phyloP scores from a whole-genome alignment of 2,329 filamentous ascomycete genomes.

The Penicillium verrucosum region DNA sequence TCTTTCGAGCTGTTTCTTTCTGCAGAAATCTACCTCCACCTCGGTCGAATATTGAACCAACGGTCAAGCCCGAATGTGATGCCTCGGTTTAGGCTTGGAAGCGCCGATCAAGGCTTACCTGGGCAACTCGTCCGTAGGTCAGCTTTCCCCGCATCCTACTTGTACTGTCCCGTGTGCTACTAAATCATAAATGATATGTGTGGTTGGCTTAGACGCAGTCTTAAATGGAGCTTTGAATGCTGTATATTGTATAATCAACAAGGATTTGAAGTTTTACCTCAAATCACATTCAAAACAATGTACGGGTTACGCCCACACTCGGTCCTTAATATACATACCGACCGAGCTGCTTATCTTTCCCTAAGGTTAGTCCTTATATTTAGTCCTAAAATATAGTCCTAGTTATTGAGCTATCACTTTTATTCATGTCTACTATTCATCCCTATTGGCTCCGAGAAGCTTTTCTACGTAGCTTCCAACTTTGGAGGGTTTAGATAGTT shows the following conservation, averaged over 20 bases:
- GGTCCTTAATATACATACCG: background rate
- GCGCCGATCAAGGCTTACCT: background rate
- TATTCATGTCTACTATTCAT: background rate
- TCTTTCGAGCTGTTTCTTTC: background rate
- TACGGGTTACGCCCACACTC: background rate
- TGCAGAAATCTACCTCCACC: background rate
- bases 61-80: background rate
- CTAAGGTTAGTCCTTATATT: background rate
- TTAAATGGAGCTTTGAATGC: background rate
- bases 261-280: background rate
- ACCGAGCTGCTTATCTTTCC: background rate
- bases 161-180: background rate
- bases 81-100: conserved; percentile 3
- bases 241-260: background rate
- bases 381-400: background rate
- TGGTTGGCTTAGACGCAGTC: background rate
- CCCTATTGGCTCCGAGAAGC: conserved; percentile 2
- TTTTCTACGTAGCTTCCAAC: background rate
- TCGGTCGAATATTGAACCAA: background rate
- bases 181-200: background rate
- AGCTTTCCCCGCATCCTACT: background rate
- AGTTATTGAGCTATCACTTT: background rate
- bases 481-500: background rate
- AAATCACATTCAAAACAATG: background rate
- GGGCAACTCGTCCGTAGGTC: background rate